Evolutionary conservation across 169 alveolate species (phyloP), one percentile per base, ranked within the genome.

Genomic region (Plasmodium coatneyi): DNA sequence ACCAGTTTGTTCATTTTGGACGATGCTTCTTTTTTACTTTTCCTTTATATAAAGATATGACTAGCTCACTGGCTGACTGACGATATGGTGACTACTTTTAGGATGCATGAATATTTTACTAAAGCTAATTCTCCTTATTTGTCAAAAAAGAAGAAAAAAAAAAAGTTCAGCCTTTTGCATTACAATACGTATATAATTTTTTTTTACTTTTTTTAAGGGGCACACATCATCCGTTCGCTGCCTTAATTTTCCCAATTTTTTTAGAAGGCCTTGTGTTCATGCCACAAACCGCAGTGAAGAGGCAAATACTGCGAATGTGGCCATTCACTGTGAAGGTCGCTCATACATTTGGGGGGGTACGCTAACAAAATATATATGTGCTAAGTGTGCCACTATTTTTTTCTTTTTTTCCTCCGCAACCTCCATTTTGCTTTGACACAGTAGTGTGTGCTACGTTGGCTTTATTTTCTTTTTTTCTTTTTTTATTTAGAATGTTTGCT

Each of bases 1-100:
- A 84, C 93, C 39, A 84, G 49, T 74, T 76, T 84, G 60, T 76
- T 84, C 93, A 84, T 83, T 56, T 71, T 83, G 43, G 36, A 39
- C 28, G 25, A 71, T 39, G 43, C 14, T 19, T 9, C 54, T n/a
- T 16, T 39, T 36, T 83, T 83, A 32, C 74, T 30, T 52, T 52
- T 80, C 56, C 41, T 32, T 78, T 46, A 39, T 46, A n/a, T 78
- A 39, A 78, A 36, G 60, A 28, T 78, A 72, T 72, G 25, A 41
- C 52, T 25, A 72, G 22, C 19, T 34, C 1, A 72, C 36, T 78
- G 39, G 3, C 49, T 34, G 43, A n/a, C n/a, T n/a, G n/a, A n/a
- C 9, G 6, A 9, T 16, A 5, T 76, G 14, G 19, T 76, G 28
- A 36, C 32, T 76, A 34, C 46, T 36, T n/a, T n/a, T 76, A 60